Base-by-base conservation (phyloP, 2,329 filamentous ascomycete species). In the Paramyrothecium roridum region DNA sequence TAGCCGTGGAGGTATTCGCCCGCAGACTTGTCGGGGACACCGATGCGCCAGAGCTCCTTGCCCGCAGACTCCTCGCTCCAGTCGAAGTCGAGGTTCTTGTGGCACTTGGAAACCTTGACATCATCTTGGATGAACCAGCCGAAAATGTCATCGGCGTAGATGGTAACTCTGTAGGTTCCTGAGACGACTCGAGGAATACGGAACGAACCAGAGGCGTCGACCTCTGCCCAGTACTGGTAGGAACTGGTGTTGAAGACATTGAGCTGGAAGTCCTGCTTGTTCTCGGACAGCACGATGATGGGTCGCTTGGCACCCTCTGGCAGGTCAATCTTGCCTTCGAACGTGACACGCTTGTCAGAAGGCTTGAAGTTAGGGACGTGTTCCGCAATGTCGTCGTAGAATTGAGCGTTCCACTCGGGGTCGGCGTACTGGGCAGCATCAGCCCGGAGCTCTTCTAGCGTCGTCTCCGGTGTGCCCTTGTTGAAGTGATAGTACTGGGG, bases 401-500 rank as follows among this genome's bases (percentile, higher is more conserved):
- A 65, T 2, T 62, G 50, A 1, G 33, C 48, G 7, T 64, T 65
- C 51, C 61, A 58, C 7, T 63, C 59, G 0, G 56, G 50, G 23
- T 58, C 50, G 0, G 57, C 59, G 0, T 60, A 58, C 11, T 63
- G 51, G 3, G 61, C 55, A 0, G 60, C 58, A 8, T 63, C 61
- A 1, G 50, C 55, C 19, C 61, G 19, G 3, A 63, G 17, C 1
- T 63, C 61, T 0, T 50, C 49, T 1, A 63, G 1, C 0, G 47
- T 45, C 0, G 60, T n/a, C 1, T 54, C 56, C 3, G 52, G 49
- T 1, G 49, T 23, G 11, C 61, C 64, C 2, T 57, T 63, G 67
- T 86, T 87, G 71, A 87, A 87, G 61, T 85, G 75, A 59, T 80
- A 87, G 59, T 78, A 85, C 62, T 83, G 80, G 48, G 84, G 84